A percentile compares a stretch with the other conserved stretches of the same genome.
Conservation (phyloP, 2,329 filamentous ascomycete species). For the Talaromyces sp. region DNA sequence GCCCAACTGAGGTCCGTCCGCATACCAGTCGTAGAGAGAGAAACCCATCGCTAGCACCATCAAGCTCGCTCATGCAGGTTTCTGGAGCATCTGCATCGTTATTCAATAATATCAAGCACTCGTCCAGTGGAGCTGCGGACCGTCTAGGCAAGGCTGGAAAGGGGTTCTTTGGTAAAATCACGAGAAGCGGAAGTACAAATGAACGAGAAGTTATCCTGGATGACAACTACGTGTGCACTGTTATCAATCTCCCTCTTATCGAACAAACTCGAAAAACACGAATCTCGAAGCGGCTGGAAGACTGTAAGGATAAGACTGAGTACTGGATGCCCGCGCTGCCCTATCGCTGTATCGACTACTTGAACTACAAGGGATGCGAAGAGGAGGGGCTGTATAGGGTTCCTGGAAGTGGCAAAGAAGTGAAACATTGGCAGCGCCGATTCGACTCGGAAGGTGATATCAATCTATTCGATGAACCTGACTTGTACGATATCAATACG, state of each 20-base stretch:
- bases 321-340: slow-evolving; percentile 98
- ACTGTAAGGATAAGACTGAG: slow-evolving; percentile 90
- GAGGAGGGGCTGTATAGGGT: slow-evolving; percentile 92
- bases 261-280: slow-evolving; percentile 87
- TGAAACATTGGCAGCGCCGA: slow-evolving; percentile 87
- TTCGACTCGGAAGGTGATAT: slow-evolving; percentile 91
- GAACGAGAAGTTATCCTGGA: slow-evolving; percentile 67
- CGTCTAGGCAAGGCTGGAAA: slow-evolving; percentile 69
- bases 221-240: slow-evolving; percentile 77
- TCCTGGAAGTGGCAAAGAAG: slow-evolving; percentile 82
- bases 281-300: slow-evolving; percentile 83
- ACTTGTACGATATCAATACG: slow-evolving; percentile 94
- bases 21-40: slow-evolving; percentile 34
- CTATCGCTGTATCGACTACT: slow-evolving; percentile 92
- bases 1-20: slow-evolving; percentile 39
- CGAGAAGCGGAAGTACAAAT: slow-evolving; percentile 66
- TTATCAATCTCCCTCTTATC: slow-evolving; percentile 80
- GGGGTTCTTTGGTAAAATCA: slow-evolving; percentile 75
- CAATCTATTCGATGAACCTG: slow-evolving; percentile 79
- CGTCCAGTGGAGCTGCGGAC: slow-evolving; percentile 70
- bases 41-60: slow-evolving; percentile 41
- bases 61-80: slow-evolving; percentile 46
- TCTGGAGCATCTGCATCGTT: slow-evolving; percentile 60
- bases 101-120: slow-evolving; percentile 69
- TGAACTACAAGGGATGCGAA: slow-evolving; percentile 91